Evolutionary conservation across 768 basidiomycete species (phyloP), one percentile per base, ranked within the genome.

Genomic region (Russula emetica): DNA sequence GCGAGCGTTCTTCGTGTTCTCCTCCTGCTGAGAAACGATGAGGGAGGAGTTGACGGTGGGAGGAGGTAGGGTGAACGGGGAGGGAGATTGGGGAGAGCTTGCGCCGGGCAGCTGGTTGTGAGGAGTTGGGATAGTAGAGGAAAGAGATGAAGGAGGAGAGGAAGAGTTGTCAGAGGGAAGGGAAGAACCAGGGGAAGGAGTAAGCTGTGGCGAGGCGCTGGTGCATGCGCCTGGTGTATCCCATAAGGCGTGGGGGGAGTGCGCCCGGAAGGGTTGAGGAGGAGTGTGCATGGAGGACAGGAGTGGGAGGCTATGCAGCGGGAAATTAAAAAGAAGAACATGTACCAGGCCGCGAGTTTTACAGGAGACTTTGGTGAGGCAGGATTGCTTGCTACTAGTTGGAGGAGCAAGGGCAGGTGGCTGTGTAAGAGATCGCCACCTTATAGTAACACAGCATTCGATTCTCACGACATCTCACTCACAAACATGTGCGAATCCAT

Each of bases 401-500:
- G n/a, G n/a, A n/a, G n/a, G n/a, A n/a, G n/a, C n/a, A n/a, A n/a
- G n/a, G n/a, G n/a, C n/a, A n/a, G n/a, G n/a, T n/a, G 63, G 63
- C 63, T 64, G 64, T 66, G 61, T 58, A 13, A 26, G 32, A 28
- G 64, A 64, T 66, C 64, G 64, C 51, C 64, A 60, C 16, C 11
- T 20, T 28, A 28, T 8, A 24, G 10, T 34, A 50, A 36, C 30
- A 45, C 51, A 38, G 53, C 53, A n/a, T n/a, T n/a, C n/a, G n/a
- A n/a, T n/a, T 36, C 32, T 18, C 49, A 26, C 22, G 4, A 50
- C 49, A 28, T 53, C 61, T 62, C 67, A 34, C 60, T 63, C 20
- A 73, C 74, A 80, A 77, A 85, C 55, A 88, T 85, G 71, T 89
- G 87, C 57, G 86, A 80, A 68, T 90, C 88, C 58, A 94, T 77